Percentiles rank a stretch among this genome's conserved stretches.
Conservation (phyloP, 2,329 filamentous ascomycete genomes). For the Pseudogymnoascus sp. region DNA sequence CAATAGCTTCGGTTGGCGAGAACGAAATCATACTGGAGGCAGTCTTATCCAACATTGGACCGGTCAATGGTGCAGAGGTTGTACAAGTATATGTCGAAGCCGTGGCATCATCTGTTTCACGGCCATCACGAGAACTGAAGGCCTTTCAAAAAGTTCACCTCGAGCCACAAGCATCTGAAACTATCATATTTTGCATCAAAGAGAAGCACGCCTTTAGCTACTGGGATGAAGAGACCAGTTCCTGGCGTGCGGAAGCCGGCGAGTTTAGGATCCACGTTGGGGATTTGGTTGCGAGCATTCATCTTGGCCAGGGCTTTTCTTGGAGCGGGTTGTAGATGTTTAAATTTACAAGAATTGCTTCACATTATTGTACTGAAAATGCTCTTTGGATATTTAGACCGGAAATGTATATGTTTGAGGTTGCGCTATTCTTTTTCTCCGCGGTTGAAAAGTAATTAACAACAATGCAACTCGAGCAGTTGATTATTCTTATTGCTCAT, state of each 20-base stretch:
- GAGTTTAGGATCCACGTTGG: background rate
- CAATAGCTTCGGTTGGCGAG: background rate
- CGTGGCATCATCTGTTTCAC: background rate
- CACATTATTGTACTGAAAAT: background rate
- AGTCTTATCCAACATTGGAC: background rate
- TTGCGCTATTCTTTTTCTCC: background rate
- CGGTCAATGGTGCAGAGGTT: slow-evolving; percentile 13
- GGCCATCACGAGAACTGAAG: slow-evolving; percentile 9
- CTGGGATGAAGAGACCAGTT: slow-evolving; percentile 8
- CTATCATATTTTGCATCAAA: background rate
- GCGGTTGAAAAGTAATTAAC: background rate
- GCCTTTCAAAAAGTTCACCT: slow-evolving; percentile 13
- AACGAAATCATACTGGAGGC: background rate
- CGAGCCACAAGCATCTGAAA: background rate
- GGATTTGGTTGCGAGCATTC: background rate
- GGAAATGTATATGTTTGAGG: background rate
- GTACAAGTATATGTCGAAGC: slow-evolving; percentile 14
- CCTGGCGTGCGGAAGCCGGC: slow-evolving; percentile 10
- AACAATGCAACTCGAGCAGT: background rate
- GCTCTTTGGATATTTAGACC: background rate
- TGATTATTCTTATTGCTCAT: background rate
- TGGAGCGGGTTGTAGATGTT: background rate
- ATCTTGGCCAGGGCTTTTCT: background rate
- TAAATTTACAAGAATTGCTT: background rate
- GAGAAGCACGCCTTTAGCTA: slow-evolving; percentile 10